Conservation (phyloP, 305 asterid genomes). For the Fraxinus angustifolia region DNA sequence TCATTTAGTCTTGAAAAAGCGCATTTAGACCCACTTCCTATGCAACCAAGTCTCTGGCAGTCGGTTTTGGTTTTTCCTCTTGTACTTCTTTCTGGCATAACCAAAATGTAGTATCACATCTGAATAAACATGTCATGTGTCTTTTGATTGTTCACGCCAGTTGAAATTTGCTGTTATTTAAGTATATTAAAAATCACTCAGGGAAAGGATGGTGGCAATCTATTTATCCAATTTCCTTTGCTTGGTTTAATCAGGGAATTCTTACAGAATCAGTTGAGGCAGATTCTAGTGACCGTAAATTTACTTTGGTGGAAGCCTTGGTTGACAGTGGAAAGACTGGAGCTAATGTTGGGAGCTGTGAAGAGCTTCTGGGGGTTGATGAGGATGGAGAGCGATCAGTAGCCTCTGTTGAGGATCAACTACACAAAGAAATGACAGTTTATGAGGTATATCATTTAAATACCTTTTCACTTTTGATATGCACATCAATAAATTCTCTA, state of each 20-base stretch:
- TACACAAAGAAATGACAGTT: slow-evolving; percentile 88
- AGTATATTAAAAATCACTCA: neutral
- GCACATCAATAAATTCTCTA: neutral
- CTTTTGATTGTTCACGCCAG: neutral
- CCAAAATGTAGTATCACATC: neutral
- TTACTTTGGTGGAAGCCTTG: slow-evolving; percentile 67
- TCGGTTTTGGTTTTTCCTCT: neutral
- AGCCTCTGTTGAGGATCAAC: slow-evolving; percentile 88
- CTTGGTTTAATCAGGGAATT: slow-evolving; percentile 61
- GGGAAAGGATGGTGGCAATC: neutral
- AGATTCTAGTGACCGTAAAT: slow-evolving; percentile 51
- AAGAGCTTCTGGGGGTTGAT: slow-evolving; percentile 76
- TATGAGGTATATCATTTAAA: slow-evolving; percentile 60
- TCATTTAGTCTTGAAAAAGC: neutral
- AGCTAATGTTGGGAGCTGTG: slow-evolving; percentile 46
- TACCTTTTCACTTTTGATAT: neutral
- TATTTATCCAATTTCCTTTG: slow-evolving; percentile 14
- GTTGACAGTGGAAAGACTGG: slow-evolving; percentile 62
- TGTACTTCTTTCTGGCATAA: neutral
- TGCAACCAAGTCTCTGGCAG: neutral
- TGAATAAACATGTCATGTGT: slow-evolving; percentile 2
- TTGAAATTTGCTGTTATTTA: neutral
- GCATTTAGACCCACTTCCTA: neutral
- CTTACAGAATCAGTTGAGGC: slow-evolving; percentile 55
- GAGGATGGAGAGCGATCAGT: slow-evolving; percentile 82